These are phyloP conservation scores for Annulohypoxylon nitens DNA, from an alignment of 495 filamentous ascomycete species.

Conservation along the genomic window DNA sequence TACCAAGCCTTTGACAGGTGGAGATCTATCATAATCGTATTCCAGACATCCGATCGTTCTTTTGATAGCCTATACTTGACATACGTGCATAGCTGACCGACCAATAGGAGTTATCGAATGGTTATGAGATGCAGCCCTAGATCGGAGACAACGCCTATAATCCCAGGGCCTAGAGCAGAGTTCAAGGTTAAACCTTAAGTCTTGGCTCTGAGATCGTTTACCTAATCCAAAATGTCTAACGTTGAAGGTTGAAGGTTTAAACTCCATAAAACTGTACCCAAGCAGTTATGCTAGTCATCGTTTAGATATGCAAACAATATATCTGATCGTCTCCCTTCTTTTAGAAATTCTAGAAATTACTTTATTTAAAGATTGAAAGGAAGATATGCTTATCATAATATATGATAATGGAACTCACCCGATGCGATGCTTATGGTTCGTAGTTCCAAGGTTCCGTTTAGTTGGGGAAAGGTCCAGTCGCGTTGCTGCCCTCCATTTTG, in stretches of 20 bases:
- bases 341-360: background rate
- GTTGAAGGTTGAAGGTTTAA: background rate
- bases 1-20: background rate
- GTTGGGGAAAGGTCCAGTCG: constrained; percentile 13
- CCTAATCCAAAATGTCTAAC: background rate
- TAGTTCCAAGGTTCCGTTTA: constrained; percentile 11
- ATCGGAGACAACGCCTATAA: background rate
- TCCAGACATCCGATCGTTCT: background rate
- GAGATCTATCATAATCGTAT: background rate
- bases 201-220: background rate
- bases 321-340: background rate
- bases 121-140: constrained; percentile 11
- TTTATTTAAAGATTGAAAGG: background rate
- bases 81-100: background rate
- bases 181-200: background rate
- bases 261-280: background rate
- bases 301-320: background rate
- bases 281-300: background rate
- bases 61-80: background rate
- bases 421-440: background rate
- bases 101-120: constrained; percentile 14
- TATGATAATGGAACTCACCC: background rate
- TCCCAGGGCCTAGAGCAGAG: background rate
- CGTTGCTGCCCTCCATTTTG: constrained; percentile 6
- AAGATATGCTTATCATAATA: constrained; percentile 8